phyloP scores from a whole-genome alignment of 495 filamentous ascomycete species.

The Penicillium nucicola region DNA sequence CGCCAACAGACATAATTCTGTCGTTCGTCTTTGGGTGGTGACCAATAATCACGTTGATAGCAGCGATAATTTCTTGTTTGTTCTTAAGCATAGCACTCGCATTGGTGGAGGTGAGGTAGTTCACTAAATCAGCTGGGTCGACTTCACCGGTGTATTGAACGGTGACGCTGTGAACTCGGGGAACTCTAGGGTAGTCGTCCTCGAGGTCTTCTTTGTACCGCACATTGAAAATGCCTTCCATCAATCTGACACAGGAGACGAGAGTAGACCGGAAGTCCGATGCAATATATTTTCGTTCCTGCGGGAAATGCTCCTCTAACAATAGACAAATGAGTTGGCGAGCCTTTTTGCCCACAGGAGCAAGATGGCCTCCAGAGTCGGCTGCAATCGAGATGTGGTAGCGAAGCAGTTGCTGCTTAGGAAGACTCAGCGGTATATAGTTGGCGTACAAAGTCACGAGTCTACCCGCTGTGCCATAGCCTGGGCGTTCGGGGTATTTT shows the following conservation, averaged over 20 bases:
- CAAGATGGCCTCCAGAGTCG: conserved; percentile 20
- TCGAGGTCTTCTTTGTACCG: conserved; percentile 38
- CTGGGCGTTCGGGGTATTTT: conserved; percentile 48
- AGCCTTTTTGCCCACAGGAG: conserved; percentile 50
- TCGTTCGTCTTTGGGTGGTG: conserved; percentile 35
- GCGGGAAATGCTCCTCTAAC: conserved; percentile 36
- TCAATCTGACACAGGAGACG: conserved; percentile 39
- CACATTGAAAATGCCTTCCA: conserved; percentile 30
- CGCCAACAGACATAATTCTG: conserved; percentile 30
- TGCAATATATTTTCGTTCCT: conserved; percentile 36
- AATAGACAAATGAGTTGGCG: conserved; percentile 49
- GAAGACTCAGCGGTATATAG: conserved; percentile 52
- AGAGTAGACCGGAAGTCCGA: conserved; percentile 58
- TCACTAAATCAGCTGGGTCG: conserved; percentile 45
- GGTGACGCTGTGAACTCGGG: conserved; percentile 44
- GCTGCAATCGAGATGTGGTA: conserved; percentile 31
- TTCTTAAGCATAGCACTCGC: conserved; percentile 33
- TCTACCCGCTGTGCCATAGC: conserved; percentile 54
- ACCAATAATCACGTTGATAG: conserved; percentile 53
- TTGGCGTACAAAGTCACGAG: conserved; percentile 60
- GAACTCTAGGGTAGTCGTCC: conserved; percentile 36
- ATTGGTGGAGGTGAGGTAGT: conserved; percentile 52
- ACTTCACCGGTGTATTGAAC: conserved; percentile 42
- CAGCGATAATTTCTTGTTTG: conserved; percentile 43
- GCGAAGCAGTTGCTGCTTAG: conserved; percentile 34